phyloP scores from a whole-genome alignment of 768 basidiomycete genomes.

The Hortiboletus campestris region DNA sequence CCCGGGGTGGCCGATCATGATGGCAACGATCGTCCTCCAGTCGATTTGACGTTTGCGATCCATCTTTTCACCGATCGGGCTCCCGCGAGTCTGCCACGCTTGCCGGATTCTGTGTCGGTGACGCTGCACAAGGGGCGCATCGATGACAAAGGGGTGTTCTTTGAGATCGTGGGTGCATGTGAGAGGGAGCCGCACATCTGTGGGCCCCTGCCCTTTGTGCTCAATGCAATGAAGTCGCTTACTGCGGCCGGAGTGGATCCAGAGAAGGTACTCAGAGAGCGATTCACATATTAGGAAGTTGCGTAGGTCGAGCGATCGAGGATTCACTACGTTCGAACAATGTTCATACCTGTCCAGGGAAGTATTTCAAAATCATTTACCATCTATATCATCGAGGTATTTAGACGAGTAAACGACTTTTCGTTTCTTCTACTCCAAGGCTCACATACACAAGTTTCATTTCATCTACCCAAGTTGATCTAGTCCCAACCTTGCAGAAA shows the following conservation, averaged over 20 bases:
- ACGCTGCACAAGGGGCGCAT: constrained; percentile 18
- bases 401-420: background rate
- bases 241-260: constrained; percentile 21
- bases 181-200: constrained; percentile 21
- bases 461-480: background rate
- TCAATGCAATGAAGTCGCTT: constrained; percentile 23
- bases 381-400: background rate
- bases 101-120: constrained; percentile 11
- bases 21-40: background rate
- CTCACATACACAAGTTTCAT: background rate
- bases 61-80: constrained; percentile 14
- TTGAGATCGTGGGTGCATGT: constrained; percentile 16
- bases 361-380: background rate
- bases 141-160: constrained; percentile 18
- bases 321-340: background rate
- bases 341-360: background rate
- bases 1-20: background rate
- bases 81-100: background rate
- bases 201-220: constrained; percentile 26
- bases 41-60: constrained; percentile 17
- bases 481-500: background rate
- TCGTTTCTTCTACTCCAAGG: background rate
- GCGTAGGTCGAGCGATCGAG: background rate
- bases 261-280: constrained; percentile 22
- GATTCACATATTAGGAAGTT: constrained; percentile 25